Percentiles rank a stretch among this genome's conserved stretches.
Evolutionary conservation across 495 filamentous ascomycete genomes (phyloP).

Genomic region (Lineolata rhizophorae): DNA sequence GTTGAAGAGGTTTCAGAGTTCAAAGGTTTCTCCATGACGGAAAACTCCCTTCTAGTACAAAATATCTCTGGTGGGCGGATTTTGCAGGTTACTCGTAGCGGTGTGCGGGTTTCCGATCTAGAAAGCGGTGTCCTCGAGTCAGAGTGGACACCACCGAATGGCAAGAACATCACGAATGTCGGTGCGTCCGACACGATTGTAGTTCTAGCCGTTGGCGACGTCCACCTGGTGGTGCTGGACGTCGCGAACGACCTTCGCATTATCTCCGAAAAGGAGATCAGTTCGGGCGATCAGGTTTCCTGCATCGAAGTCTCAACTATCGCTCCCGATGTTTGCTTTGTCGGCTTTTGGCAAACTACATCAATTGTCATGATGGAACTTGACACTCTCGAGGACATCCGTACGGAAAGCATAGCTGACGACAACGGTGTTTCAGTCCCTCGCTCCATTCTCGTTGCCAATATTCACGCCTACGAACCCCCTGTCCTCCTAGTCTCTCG

Average conservation of each 20-base stretch:
- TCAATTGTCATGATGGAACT: constrained; percentile 47
- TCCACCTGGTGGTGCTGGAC: constrained; percentile 40
- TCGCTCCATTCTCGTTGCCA: constrained; percentile 55
- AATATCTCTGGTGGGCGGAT: constrained; percentile 40
- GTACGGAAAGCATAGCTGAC: constrained; percentile 31
- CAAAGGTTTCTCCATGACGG: constrained; percentile 40
- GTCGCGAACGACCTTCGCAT: constrained; percentile 34
- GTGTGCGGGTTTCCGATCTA: constrained; percentile 38
- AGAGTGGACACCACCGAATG: constrained; percentile 39
- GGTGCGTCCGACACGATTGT: constrained; percentile 47
- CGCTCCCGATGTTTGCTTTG: constrained; percentile 33
- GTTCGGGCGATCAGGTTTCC: constrained; percentile 50
- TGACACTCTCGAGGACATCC: constrained; percentile 37
- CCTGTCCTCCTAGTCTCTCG: constrained; percentile 80
- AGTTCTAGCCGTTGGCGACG: constrained; percentile 53
- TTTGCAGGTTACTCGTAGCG: constrained; percentile 54
- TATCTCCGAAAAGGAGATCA: constrained; percentile 33
- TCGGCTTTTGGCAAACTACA: constrained; percentile 71
- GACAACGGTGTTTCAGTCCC: constrained; percentile 43
- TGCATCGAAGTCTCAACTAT: constrained; percentile 48
- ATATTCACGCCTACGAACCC: constrained; percentile 36
- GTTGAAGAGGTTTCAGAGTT: constrained; percentile 68
- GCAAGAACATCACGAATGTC: constrained; percentile 48
- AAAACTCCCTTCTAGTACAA: constrained; percentile 49
- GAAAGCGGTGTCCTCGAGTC: constrained; percentile 46